These are phyloP conservation scores for Coemansia sp. DNA, from an alignment of 192 early-diverging fungal species.

Conservation along the genomic window DNA sequence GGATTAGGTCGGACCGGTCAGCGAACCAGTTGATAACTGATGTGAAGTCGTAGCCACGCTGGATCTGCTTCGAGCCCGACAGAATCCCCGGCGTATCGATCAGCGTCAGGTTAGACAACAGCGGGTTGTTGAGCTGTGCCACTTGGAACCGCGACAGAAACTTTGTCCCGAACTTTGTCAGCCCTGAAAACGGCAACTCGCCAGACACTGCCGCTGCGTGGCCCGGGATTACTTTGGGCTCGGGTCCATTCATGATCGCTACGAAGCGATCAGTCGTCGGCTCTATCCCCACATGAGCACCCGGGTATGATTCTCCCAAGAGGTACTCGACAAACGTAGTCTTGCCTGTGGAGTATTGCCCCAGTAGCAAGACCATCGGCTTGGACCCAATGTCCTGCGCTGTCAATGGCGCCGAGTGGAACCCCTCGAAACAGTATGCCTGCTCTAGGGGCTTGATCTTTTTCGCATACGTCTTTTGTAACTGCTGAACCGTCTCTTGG, in stretches of 20 bases:
- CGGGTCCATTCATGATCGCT: constrained; percentile 76
- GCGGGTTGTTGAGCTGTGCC: constrained; percentile 73
- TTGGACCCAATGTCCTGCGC: constrained; percentile 83
- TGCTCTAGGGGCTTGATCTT: constrained; percentile 77
- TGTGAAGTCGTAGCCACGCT: constrained; percentile 83
- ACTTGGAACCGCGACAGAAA: constrained; percentile 87
- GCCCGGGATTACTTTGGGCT: constrained; percentile 81
- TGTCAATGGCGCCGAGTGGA: constrained; percentile 79
- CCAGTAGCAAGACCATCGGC: constrained; percentile 84
- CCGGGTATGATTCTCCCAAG: constrained; percentile 78
- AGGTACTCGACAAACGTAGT: constrained; percentile 83
- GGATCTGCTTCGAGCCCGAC: constrained; percentile 83
- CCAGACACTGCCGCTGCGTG: constrained; percentile 82
- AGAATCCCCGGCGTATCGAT: constrained; percentile 93
- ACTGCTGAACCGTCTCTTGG: constrained; percentile 60
- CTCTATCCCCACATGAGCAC: constrained; percentile 84
- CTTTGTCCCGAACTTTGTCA: constrained; percentile 78
- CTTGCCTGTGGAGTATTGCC: constrained; percentile 89
- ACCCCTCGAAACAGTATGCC: constrained; percentile 77
- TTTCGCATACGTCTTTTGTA: constrained; percentile 70
- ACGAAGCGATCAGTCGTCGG: constrained; percentile 89
- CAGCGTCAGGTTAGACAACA: constrained; percentile 80
- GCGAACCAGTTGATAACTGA: constrained; percentile 86
- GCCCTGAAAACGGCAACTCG: constrained; percentile 81
- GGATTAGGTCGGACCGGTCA: constrained; percentile 79